Base-by-base conservation (phyloP, 2,329 filamentous ascomycete species). In the Apiospora marii region DNA sequence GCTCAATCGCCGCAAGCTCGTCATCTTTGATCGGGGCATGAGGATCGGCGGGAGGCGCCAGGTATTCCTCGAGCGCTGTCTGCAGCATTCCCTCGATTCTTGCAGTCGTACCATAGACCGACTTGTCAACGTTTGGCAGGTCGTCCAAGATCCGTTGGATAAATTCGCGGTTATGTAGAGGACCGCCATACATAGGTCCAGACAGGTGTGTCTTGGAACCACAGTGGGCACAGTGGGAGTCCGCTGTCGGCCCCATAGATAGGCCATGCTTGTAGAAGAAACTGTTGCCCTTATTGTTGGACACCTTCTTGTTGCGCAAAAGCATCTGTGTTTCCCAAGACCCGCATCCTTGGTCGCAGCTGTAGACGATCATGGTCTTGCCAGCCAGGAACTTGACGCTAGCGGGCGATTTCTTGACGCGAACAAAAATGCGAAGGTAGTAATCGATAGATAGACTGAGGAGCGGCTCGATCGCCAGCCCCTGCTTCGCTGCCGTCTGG, bases 401-500 rank as follows among this genome's bases (percentile, higher is more conserved):
- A 4, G 92, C 92, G 0, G 95, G 93, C 4, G 94, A 94, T 76
- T 91, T 94, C 73, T 90, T 88, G 48, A 99, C 89, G 27, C 92
- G 91, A 67, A 99, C 92, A 80, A 98, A 99, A 2, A 98, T 88
- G 67, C 97, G 91, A 27, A 92, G 91, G 80, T 99, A 99, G 82
- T 97, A 99, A 82, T 99, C 96, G 74, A 98, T 98, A 3, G 94
- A 98, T 1, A 99, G 88, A 7, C 94, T 98, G 14, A 99, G 88
- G 4, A 98, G 88, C 0, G 96, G 96, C 82, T 98, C 95, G 73
- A 98, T 94, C 0, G 94, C 88, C 58, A 98, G 85, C 0, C 96
- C 96, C 77, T 99, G 97, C 74, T 92, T 92, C 22, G 92, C 94
- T 4, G 94, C 96, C 0, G 94, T 89, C 0, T 91, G 90, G 2